A percentile compares a stretch with the other conserved stretches of the same genome.
Evolutionary conservation across 2,329 filamentous ascomycete species (phyloP).

Genomic region (Botrytis cinerea): DNA sequence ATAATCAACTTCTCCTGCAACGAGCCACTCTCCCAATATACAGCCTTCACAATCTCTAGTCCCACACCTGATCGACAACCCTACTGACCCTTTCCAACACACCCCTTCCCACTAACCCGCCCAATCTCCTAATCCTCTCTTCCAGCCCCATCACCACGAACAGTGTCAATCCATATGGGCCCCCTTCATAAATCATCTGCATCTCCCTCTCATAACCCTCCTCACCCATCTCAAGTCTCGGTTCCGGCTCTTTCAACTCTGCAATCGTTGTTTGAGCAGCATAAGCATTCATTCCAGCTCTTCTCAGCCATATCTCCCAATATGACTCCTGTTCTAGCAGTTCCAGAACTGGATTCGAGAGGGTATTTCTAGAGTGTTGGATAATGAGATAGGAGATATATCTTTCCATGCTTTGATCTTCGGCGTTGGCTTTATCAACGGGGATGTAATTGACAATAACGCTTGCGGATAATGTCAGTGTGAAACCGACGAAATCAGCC

Average conservation of each 20-base stretch:
- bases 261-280: slow-evolving; percentile 66
- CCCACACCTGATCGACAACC: slow-evolving; percentile 50
- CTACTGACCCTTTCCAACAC: slow-evolving; percentile 55
- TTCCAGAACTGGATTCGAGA: background rate
- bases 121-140: slow-evolving; percentile 54
- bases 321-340: slow-evolving; percentile 60
- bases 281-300: slow-evolving; percentile 68
- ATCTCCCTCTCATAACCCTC: slow-evolving; percentile 26
- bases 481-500: slow-evolving; percentile 40
- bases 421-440: slow-evolving; percentile 33
- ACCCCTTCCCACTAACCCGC: slow-evolving; percentile 51
- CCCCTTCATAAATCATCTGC: background rate
- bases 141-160: slow-evolving; percentile 59
- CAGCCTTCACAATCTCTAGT: slow-evolving; percentile 10
- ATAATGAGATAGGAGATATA: slow-evolving; percentile 59
- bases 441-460: slow-evolving; percentile 49
- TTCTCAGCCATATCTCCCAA: slow-evolving; percentile 69
- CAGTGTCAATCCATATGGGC: slow-evolving; percentile 49
- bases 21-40: background rate
- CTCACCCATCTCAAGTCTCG: slow-evolving; percentile 23
- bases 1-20: background rate
- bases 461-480: slow-evolving; percentile 43
- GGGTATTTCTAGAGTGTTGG: slow-evolving; percentile 36
- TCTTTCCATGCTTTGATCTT: slow-evolving; percentile 50
- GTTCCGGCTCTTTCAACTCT: slow-evolving; percentile 45